Base-by-base conservation (phyloP, 169 alveolate species). In the Plasmodium coatneyi region DNA sequence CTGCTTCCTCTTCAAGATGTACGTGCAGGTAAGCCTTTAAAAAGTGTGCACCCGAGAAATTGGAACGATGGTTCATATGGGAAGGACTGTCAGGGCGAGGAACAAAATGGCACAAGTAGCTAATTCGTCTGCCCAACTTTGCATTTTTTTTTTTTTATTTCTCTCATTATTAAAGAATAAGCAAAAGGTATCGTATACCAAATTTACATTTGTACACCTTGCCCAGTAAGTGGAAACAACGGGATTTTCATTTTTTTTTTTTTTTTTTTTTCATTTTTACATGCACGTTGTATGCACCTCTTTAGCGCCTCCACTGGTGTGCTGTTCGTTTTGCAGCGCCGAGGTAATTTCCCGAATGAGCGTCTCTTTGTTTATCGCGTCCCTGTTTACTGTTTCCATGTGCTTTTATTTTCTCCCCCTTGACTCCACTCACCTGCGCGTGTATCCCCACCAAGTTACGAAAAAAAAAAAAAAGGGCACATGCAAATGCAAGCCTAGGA, bases 21-120 rank as follows among this genome's bases (percentile, higher is more conserved):
- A 46, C 19, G 19, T 84, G 56, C 83, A 84, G 19, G 92, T 84
- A 84, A 32, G 41, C 41, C 49, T 10, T n/a, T 2, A 83, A 70
- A 83, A 83, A 25, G 16, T 39, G 43, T 7, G 76, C 71, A 22
- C 43, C 30, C 0, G 12, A 6, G 30, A 22, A 19, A 7, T n/a
- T 22, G 72, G 30, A 56, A 56, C 12, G 22, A 7, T 56, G 22
- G 72, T 7, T 19, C 30, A n/a, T 43, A 5, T 56, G 32, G 72
- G 72, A n/a, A 56, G 72, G 22, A 32, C 22, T 56, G 30, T 22
- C 72, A 22, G 72, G 30, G 72, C 1, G 72, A 56, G 30, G 16
- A 56, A 16, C 12, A 5, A 56, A 56, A 56, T 22, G 30, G 12
- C 22, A 16, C 22, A 22, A 0, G 72, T 3, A n/a, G 30, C 72